Evolutionary conservation across 2,329 filamentous ascomycete species (phyloP).

Genomic region (Dendryphion nanum): DNA sequence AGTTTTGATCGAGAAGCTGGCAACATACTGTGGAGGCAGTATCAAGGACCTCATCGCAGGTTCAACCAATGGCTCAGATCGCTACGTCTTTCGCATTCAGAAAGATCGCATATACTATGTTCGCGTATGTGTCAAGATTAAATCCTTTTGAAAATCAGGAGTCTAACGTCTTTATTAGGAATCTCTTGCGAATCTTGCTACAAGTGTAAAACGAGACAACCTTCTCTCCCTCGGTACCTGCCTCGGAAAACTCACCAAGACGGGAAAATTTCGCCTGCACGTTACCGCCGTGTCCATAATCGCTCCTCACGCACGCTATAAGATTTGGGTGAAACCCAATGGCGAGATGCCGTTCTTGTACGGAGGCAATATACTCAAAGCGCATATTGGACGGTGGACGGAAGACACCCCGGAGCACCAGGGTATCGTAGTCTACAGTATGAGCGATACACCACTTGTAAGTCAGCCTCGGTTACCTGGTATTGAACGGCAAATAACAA

Average conservation of each 20-base stretch:
- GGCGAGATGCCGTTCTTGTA: conserved; percentile 98
- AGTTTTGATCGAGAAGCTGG: conserved; percentile 87
- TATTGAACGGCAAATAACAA: conserved; percentile 3
- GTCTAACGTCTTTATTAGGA: no score
- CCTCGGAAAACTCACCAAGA: conserved; percentile 93
- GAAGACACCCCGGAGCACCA: conserved; percentile 94
- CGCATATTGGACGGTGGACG: conserved; percentile 77
- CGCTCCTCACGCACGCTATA: conserved; percentile 87
- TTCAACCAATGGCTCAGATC: conserved; percentile 28
- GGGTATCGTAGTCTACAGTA: conserved; percentile 83
- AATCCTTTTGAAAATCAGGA: no score
- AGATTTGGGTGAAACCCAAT: conserved; percentile 95
- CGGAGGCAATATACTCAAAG: conserved; percentile 84
- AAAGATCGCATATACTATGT: conserved; percentile 89
- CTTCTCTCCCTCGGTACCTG: conserved; percentile 88
- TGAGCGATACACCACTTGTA: conserved; percentile 81
- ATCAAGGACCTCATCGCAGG: conserved; percentile 69
- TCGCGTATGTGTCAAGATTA: no score
- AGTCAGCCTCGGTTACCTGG: conserved; percentile 16
- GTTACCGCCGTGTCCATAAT: conserved; percentile 90
- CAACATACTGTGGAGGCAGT: conserved; percentile 85
- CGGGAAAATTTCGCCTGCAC: conserved; percentile 91
- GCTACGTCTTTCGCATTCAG: conserved; percentile 49
- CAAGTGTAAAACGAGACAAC: conserved; percentile 76
- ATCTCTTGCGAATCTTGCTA: conserved; percentile 89